A percentile compares a stretch with the other conserved stretches of the same genome.
phyloP scores from a whole-genome alignment of 2,329 filamentous ascomycete species.

The Daldinia sp. region DNA sequence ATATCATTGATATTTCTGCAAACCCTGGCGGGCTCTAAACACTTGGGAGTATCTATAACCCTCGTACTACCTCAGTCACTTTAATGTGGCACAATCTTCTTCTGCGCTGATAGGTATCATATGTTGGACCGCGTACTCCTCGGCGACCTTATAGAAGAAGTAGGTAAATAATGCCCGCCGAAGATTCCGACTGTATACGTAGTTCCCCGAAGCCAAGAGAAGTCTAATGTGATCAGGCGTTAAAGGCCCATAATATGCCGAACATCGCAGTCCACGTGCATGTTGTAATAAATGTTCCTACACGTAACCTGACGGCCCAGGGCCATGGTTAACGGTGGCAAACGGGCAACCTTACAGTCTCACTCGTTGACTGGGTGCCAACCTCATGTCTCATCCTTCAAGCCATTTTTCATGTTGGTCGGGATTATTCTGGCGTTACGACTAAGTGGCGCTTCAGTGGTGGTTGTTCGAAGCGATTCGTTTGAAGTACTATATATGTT shows the following conservation, averaged over 20 bases:
- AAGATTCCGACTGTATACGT: neutral
- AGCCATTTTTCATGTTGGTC: neutral
- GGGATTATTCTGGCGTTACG: neutral
- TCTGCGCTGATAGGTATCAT: neutral
- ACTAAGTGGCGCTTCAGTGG: neutral
- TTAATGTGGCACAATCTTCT: neutral
- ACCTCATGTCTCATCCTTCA: neutral
- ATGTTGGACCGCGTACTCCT: neutral
- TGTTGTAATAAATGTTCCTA: neutral
- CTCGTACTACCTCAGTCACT: neutral
- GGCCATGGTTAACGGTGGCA: neutral
- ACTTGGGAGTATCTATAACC: neutral
- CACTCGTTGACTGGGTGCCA: neutral
- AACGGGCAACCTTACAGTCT: neutral
- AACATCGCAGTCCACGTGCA: constrained; percentile 12
- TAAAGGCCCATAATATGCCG: constrained; percentile 9
- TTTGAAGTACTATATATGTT: neutral
- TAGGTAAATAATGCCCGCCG: neutral
- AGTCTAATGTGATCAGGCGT: constrained; percentile 2
- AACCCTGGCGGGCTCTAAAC: neutral
- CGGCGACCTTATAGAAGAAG: neutral
- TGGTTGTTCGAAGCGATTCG: neutral
- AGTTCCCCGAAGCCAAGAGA: neutral
- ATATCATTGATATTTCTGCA: neutral
- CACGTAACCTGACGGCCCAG: neutral